Evolutionary conservation across 106 monocot species (phyloP).

Genomic region (Acorus gramineus): DNA sequence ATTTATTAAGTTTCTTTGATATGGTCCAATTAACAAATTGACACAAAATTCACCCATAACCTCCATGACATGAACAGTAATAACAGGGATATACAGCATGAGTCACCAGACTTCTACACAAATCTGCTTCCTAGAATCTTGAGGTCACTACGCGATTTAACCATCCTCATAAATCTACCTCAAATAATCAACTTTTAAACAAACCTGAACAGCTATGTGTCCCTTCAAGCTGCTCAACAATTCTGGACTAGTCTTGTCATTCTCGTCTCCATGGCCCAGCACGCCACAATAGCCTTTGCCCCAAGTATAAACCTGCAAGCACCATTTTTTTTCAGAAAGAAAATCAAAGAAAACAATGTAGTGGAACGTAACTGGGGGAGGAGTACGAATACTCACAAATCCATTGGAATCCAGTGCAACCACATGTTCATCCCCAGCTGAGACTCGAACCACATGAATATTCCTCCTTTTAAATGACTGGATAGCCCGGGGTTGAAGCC

Average conservation of each 20-base stretch:
- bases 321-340: conserved; percentile 1
- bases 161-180: no score
- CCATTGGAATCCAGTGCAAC: conserved; percentile 92
- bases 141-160: no score
- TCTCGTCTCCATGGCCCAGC: conserved; percentile 92
- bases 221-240: conserved; percentile 50
- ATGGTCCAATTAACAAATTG: no score
- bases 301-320: conserved; percentile 90
- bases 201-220: conserved; percentile 83
- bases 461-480: conserved; percentile 63
- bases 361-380: background rate
- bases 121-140: no score
- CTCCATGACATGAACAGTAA: conserved; percentile 1
- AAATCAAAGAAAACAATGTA: background rate
- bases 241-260: conserved; percentile 79
- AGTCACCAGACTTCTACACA: no score
- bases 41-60: background rate
- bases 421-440: conserved; percentile 97
- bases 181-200: background rate
- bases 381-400: conserved; percentile 33
- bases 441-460: conserved; percentile 71
- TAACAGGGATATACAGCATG: background rate
- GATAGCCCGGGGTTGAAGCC: conserved; percentile 66
- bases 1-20: no score
- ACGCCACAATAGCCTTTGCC: conserved; percentile 97